Percentiles rank a stretch among this genome's conserved stretches.
Evolutionary conservation across 768 basidiomycete genomes (phyloP).

Genomic region (Lactarius trivialis): DNA sequence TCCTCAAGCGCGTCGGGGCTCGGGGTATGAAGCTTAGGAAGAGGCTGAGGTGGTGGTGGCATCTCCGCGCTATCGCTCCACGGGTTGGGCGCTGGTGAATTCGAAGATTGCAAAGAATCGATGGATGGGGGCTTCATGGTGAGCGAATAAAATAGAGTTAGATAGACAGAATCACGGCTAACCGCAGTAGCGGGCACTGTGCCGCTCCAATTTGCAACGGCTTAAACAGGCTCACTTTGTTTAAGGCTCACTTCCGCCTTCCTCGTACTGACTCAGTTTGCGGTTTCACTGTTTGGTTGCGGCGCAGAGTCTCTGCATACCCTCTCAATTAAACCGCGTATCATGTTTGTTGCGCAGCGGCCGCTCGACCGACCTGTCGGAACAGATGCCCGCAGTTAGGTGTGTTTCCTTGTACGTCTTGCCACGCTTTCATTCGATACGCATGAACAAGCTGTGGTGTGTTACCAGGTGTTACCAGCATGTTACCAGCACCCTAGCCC

Average conservation of each 20-base stretch:
- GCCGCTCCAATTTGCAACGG: background rate
- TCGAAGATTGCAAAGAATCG: constrained; percentile 1
- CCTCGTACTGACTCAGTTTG: too few species aligned
- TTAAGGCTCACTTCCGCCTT: too few species aligned
- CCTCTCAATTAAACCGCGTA: too few species aligned
- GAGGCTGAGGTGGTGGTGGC: background rate
- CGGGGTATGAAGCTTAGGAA: constrained; percentile 5
- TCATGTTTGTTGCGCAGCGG: background rate
- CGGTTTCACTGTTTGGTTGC: too few species aligned
- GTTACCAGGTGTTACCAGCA: background rate
- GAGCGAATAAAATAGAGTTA: background rate
- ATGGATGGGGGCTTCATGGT: background rate
- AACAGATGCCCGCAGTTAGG: background rate
- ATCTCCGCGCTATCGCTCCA: constrained; percentile 14
- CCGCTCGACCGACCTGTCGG: background rate
- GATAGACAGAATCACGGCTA: background rate
- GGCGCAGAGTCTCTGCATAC: too few species aligned
- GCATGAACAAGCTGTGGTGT: background rate
- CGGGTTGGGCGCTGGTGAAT: constrained; percentile 2
- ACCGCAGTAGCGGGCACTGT: background rate
- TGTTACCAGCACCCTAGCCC: background rate
- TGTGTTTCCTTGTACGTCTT: background rate
- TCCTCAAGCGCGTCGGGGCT: constrained; percentile 1
- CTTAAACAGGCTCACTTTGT: too few species aligned
- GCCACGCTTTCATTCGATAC: background rate